Evolutionary conservation across 2,329 filamentous ascomycete species (phyloP), one percentile per base, ranked within the genome.

Genomic region (Ceratocystiopsis brevicomis): DNA sequence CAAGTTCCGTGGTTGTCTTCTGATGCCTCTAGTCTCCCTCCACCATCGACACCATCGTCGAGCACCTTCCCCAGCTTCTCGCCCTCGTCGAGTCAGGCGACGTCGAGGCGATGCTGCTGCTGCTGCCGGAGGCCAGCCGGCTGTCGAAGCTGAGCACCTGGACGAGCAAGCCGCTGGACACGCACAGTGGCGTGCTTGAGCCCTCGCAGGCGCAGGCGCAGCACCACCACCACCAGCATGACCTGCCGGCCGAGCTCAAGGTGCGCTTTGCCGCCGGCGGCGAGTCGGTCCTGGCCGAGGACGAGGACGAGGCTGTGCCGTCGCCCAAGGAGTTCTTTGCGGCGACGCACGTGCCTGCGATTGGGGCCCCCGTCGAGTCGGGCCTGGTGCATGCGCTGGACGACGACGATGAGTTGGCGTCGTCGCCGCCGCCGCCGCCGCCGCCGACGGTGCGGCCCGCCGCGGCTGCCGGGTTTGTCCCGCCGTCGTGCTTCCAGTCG

Each of bases 401-500:
- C 25, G 25, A 30, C 5, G 25, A 30, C 2, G 25, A 21, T 4
- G 19, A 21, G 19, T 4, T 4, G 19, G 19, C 4, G 19, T 21
- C 19, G 39, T 42, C 15, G 17, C 39, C 14, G 51, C 49, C 42
- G 38, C 51, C 51, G 21, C 13, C 32, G 32, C 4, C 11, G 13
- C 33, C 33, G 13, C 13, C 33, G 33, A 2, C 33, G 33, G 11
- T 11, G 13, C 13, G 4, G 33, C 33, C 33, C 10, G 33, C 12
- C 3, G 53, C 60, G 38, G 56, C 62, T 43, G 54, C 60, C 42
- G 45, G 53, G 42, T 54, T 61, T 45, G 67, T 87, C 39, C 25
- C 25, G 25, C 79, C 82, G 8, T 61, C 74, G 39, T 96, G 88
- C 69, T 88, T 92, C 66, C 58, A 66, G 42, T 78, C 77, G 2